Percentiles rank a stretch among this genome's conserved stretches.
These are phyloP conservation scores for Metschnikowia reukaufii DNA, from an alignment of 805 yeast species.

Conservation along the genomic window DNA sequence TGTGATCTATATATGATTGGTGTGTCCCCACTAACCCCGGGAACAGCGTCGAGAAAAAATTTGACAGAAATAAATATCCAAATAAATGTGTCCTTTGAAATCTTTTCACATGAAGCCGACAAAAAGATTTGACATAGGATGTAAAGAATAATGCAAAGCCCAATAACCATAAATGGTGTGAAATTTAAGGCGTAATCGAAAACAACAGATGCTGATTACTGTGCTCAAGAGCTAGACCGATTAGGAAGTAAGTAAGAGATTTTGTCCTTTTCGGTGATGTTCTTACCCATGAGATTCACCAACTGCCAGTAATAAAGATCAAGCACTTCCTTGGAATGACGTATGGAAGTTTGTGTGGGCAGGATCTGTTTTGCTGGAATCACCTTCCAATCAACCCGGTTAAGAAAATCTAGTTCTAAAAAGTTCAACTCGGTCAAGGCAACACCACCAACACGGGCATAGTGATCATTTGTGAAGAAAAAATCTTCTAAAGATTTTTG, in stretches of 20 bases:
- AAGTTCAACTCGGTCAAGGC: conserved; percentile 79
- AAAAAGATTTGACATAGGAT: background rate
- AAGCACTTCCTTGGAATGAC: conserved; percentile 38
- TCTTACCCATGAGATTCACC: conserved; percentile 42
- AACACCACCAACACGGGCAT: conserved; percentile 95
- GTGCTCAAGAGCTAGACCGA: background rate
- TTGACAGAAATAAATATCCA: background rate
- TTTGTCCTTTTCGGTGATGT: conserved; percentile 19
- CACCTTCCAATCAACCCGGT: conserved; percentile 68
- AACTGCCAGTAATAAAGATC: conserved; percentile 41
- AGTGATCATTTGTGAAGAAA: conserved; percentile 89
- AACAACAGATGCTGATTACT: too few species aligned
- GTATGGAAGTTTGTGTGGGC: conserved; percentile 25
- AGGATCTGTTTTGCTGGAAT: conserved; percentile 39
- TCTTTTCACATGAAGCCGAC: background rate
- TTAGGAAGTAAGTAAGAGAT: conserved; percentile 5
- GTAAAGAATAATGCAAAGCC: conserved; percentile 1
- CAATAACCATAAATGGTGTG: background rate
- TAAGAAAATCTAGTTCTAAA: conserved; percentile 83
- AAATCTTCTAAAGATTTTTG: conserved; percentile 91
- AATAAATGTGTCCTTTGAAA: too few species aligned
- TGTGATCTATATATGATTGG: background rate
- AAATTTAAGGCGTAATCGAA: background rate
- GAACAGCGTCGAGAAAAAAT: background rate
- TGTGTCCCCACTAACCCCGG: background rate